Conservation (phyloP, 2,329 filamentous ascomycete genomes). For the Amauroascus niger region DNA sequence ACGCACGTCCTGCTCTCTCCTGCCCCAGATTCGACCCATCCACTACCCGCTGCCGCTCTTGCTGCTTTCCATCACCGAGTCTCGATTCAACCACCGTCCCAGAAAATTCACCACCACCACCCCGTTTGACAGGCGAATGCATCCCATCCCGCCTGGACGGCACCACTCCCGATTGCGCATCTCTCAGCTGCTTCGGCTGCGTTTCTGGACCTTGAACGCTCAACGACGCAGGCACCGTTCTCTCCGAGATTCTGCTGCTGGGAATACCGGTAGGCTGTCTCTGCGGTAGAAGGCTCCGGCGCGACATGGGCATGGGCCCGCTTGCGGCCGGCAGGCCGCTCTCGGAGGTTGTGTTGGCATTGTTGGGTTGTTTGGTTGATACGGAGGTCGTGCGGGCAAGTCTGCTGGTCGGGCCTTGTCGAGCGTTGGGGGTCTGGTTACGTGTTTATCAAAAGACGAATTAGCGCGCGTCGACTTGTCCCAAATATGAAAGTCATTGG, state of each 20-base stretch:
- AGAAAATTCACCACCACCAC: background rate
- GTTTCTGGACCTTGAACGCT: constrained; percentile 1
- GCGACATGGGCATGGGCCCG: constrained; percentile 8
- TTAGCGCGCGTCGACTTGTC: too few species aligned
- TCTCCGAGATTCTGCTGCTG: constrained; percentile 18
- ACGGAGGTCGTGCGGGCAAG: constrained; percentile 13
- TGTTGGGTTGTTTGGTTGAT: constrained; percentile 1
- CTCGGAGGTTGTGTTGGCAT: background rate
- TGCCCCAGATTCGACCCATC: background rate
- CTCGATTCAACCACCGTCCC: background rate
- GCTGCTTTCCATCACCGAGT: constrained; percentile 10
- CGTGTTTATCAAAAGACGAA: too few species aligned
- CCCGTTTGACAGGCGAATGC: background rate
- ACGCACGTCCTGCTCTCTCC: constrained; percentile 18
- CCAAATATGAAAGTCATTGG: too few species aligned
- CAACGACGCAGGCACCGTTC: constrained; percentile 16
- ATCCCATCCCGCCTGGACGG: background rate
- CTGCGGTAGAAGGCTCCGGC: constrained; percentile 27
- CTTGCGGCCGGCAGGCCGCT: background rate
- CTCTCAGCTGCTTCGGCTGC: background rate
- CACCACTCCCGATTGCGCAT: background rate
- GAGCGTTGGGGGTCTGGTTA: background rate
- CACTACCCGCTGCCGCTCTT: constrained; percentile 4
- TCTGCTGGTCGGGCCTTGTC: background rate
- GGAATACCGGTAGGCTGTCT: constrained; percentile 17